phyloP scores from a whole-genome alignment of 768 basidiomycete species.

The Panellus pusillus region DNA sequence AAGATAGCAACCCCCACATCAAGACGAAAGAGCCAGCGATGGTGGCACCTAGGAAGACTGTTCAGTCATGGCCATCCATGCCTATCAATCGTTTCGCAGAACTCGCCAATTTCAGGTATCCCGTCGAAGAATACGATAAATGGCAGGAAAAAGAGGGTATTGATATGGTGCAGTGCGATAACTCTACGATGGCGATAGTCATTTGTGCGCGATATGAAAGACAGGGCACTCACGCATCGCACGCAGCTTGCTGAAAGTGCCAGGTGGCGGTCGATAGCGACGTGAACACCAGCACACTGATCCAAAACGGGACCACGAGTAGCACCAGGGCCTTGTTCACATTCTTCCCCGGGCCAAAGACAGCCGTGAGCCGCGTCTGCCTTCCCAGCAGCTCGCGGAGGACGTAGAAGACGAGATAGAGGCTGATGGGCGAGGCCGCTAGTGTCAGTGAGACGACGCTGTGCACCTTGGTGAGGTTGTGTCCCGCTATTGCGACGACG shows the following conservation, averaged over 20 bases:
- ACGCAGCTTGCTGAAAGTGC: slow-evolving; percentile 17
- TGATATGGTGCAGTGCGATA: background rate
- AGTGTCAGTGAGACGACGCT: slow-evolving; percentile 6
- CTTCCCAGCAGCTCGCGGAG: slow-evolving; percentile 4
- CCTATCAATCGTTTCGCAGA: background rate
- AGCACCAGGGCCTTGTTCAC: slow-evolving; percentile 7
- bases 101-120: background rate
- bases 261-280: background rate
- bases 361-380: background rate
- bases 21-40: background rate
- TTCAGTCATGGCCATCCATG: background rate
- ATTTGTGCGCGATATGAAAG: background rate
- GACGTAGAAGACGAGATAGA: slow-evolving; percentile 17
- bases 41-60: background rate
- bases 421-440: slow-evolving; percentile 14
- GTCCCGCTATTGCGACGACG: slow-evolving; percentile 7
- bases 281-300: slow-evolving; percentile 12
- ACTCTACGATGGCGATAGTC: background rate
- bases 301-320: slow-evolving; percentile 3
- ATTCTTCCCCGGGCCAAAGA: slow-evolving; percentile 13
- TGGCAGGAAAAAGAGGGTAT: slow-evolving; percentile 5
- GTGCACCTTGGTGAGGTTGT: slow-evolving; percentile 16
- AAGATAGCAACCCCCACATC: background rate
- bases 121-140: slow-evolving; percentile 9
- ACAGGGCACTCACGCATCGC: slow-evolving; percentile 2